A percentile compares a stretch with the other conserved stretches of the same genome.
These are phyloP conservation scores for Cryptosporidium viatorum DNA, from an alignment of 169 alveolate species.

Conservation along the genomic window DNA sequence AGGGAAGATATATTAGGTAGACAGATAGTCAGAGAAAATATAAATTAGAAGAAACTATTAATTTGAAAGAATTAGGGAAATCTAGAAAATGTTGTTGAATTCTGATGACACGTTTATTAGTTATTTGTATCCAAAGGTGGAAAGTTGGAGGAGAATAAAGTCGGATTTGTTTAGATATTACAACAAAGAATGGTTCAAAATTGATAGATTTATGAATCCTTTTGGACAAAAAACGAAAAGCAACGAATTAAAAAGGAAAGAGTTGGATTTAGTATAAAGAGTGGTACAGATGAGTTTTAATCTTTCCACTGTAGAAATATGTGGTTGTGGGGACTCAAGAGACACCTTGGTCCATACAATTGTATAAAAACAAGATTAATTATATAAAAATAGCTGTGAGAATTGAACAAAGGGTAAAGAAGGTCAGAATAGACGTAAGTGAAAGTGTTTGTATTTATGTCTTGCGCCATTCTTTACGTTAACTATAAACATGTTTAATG, in stretches of 20 bases:
- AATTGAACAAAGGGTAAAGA: background rate
- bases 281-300: background rate
- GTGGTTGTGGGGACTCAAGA: background rate
- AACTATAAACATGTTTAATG: background rate
- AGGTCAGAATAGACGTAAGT: background rate
- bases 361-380: background rate
- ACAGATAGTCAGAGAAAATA: too few species aligned
- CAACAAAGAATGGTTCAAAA: conserved; percentile 53
- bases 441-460: background rate
- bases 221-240: conserved; percentile 12
- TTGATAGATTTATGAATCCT: conserved; percentile 7
- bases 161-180: conserved; percentile 35
- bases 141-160: conserved; percentile 42
- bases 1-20: background rate
- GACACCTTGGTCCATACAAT: background rate
- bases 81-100: conserved; percentile 8
- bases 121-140: conserved; percentile 59
- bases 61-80: background rate
- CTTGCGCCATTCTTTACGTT: background rate
- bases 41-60: background rate
- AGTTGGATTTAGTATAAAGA: conserved; percentile 25
- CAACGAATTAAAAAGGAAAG: conserved; percentile 15
- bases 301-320: background rate
- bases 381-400: too few species aligned
- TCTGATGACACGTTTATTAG: conserved; percentile 40